Conservation (phyloP, 2,329 filamentous ascomycete genomes). For the Alternaria sp. region DNA sequence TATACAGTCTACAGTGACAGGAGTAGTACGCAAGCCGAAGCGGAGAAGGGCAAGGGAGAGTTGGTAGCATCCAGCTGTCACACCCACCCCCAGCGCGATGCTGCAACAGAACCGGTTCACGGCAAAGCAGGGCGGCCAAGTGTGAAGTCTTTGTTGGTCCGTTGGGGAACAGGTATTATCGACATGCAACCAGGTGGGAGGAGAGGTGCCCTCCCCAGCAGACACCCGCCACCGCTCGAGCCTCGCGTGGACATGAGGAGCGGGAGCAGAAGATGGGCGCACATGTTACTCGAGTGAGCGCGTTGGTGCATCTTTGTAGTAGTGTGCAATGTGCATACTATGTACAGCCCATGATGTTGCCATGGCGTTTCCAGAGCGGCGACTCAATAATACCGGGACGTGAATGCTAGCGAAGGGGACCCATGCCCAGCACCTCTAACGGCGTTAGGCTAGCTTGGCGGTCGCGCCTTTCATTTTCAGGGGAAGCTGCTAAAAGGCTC, state of each 20-base stretch:
- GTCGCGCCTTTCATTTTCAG: constrained; percentile 41
- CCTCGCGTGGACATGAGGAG: constrained; percentile 5
- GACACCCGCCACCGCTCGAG: constrained; percentile 19
- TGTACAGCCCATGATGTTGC: not conserved
- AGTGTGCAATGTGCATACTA: not conserved
- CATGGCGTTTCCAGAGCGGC: constrained; percentile 33
- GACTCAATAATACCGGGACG: constrained; percentile 30
- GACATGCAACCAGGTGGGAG: constrained; percentile 21
- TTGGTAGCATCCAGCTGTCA: constrained; percentile 5
- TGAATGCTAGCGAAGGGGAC: constrained; percentile 36
- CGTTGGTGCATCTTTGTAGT: constrained; percentile 12
- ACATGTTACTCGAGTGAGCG: constrained; percentile 10
- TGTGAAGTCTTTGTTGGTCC: constrained; percentile 1
- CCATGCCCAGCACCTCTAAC: constrained; percentile 35
- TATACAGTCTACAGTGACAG: not conserved
- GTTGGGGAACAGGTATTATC: constrained; percentile 23
- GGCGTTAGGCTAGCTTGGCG: constrained; percentile 40
- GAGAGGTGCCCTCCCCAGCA: constrained; percentile 23
- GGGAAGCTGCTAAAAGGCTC: constrained; percentile 45
- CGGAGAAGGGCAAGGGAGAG: not conserved
- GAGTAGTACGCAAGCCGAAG: not conserved
- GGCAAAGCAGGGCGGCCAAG: not conserved
- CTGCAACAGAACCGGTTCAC: not conserved
- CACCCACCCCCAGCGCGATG: not conserved
- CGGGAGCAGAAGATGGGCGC: not conserved